phyloP scores from a whole-genome alignment of 345 rosid species.

The Linum lewisii region DNA sequence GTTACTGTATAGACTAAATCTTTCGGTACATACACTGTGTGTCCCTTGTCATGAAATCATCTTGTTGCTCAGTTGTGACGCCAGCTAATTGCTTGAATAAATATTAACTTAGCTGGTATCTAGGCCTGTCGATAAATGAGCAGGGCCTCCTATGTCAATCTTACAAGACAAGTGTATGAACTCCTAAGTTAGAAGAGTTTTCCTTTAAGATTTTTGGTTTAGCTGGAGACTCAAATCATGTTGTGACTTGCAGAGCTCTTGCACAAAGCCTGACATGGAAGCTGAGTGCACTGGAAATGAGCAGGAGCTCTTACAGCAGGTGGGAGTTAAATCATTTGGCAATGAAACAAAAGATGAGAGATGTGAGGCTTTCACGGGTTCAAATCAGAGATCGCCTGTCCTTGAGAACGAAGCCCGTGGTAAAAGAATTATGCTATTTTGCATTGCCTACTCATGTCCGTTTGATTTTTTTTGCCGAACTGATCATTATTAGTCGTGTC shows the following conservation, averaged over 20 bases:
- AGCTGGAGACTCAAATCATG: constrained; percentile 16
- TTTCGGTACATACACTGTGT: too few species aligned
- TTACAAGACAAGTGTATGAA: too few species aligned
- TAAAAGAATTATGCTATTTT: constrained; percentile 14
- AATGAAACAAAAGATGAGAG: constrained; percentile 19
- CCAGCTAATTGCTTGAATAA: too few species aligned
- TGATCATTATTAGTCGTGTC: constrained; percentile 6
- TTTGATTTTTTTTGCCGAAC: background rate
- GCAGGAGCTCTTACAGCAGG: constrained; percentile 19
- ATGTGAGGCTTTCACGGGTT: constrained; percentile 12
- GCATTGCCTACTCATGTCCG: constrained; percentile 4
- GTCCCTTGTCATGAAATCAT: too few species aligned
- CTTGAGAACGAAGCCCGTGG: constrained; percentile 32
- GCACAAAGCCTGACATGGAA: constrained; percentile 62
- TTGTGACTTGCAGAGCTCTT: constrained; percentile 75
- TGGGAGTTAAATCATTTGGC: constrained; percentile 13
- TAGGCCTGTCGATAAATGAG: too few species aligned
- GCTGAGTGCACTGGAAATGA: constrained; percentile 41
- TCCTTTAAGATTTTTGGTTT: constrained; percentile 14
- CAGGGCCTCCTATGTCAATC: too few species aligned
- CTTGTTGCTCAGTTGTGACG: too few species aligned
- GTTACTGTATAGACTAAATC: too few species aligned
- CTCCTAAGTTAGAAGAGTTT: too few species aligned
- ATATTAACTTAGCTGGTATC: too few species aligned
- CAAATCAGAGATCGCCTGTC: constrained; percentile 16